Conservation (phyloP, 306 rosid species). For the Erythrophleum fordii region DNA sequence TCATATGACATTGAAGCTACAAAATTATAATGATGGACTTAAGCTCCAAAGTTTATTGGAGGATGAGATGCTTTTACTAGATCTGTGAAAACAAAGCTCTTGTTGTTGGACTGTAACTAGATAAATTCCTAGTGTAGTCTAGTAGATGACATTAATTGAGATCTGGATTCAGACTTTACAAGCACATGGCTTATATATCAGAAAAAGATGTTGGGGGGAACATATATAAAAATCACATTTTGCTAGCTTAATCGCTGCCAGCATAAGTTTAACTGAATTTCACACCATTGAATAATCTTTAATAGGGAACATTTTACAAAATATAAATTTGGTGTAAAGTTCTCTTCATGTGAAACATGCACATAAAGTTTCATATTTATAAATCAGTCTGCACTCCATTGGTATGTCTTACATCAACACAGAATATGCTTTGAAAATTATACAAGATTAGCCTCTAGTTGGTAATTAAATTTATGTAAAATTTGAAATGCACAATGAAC, state of each 20-base stretch:
- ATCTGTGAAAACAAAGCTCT: neutral
- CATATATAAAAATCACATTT: too few relatives aligned
- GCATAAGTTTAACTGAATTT: neutral
- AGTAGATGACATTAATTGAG: neutral
- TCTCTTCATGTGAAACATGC: neutral
- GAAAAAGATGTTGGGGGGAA: neutral
- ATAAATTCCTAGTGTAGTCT: neutral
- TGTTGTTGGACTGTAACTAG: neutral
- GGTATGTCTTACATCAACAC: neutral
- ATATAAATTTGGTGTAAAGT: neutral
- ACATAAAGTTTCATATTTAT: neutral
- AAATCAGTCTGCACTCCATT: neutral
- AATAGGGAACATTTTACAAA: neutral
- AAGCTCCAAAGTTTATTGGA: constrained; percentile 25
- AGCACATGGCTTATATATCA: too few relatives aligned
- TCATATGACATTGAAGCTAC: neutral
- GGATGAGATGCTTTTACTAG: neutral
- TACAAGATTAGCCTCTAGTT: neutral
- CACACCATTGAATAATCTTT: neutral
- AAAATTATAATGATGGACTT: neutral
- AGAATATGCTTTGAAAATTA: neutral
- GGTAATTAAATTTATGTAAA: neutral
- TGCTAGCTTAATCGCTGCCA: constrained; percentile 12
- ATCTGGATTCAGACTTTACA: neutral
- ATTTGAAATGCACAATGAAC: constrained; percentile 12